phyloP scores from a whole-genome alignment of 2,329 filamentous ascomycete genomes.

The Rhynchosporium secalis region DNA sequence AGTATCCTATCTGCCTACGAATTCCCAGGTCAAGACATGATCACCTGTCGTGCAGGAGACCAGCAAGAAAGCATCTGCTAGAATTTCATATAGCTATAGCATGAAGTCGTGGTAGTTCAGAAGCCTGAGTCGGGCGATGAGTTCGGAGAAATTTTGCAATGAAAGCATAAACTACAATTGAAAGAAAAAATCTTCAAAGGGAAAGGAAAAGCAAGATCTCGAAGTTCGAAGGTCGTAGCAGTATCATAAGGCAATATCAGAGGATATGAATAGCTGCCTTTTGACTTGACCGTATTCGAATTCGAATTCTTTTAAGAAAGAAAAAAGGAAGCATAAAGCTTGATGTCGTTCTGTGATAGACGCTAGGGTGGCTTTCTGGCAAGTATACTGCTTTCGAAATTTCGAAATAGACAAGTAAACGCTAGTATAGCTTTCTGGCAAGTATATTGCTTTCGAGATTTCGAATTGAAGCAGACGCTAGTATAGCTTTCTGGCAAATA shows the following conservation, averaged over 20 bases:
- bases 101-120: neutral
- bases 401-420: no score
- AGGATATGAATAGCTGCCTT: neutral
- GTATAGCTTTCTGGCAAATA: no score
- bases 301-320: neutral
- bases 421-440: no score
- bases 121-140: neutral
- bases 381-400: no score
- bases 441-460: no score
- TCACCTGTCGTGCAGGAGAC: neutral
- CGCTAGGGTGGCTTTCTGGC: no score
- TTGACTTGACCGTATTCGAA: neutral
- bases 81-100: neutral
- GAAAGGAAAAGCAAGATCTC: neutral
- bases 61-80: neutral
- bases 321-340: neutral
- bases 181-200: neutral
- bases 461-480: no score
- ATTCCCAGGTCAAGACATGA: neutral
- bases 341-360: neutral
- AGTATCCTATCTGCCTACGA: neutral
- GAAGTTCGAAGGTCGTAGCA: neutral
- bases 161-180: neutral
- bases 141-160: neutral
- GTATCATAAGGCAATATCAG: neutral